A percentile compares a stretch with the other conserved stretches of the same genome.
These are phyloP conservation scores for Phytopythium vexans DNA, from an alignment of 352 stramenopile species.

Conservation along the genomic window DNA sequence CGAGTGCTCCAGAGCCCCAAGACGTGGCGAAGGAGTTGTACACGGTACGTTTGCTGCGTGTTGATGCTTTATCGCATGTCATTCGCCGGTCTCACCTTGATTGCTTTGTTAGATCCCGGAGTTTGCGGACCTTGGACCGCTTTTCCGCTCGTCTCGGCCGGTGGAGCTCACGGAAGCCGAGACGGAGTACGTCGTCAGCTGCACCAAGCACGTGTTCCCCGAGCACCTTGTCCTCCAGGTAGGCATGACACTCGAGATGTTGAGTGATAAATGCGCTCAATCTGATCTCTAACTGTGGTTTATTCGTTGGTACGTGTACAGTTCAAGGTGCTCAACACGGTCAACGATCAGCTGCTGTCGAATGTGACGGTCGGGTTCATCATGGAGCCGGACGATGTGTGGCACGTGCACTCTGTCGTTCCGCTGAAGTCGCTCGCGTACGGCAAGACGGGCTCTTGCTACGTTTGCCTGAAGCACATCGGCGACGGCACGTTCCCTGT, in stretches of 20 bases:
- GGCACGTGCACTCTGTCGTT: conserved; percentile 90
- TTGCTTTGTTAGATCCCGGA: conserved; percentile 85
- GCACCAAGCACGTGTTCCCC: conserved; percentile 97
- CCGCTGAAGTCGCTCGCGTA: conserved; percentile 88
- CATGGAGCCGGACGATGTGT: conserved; percentile 90
- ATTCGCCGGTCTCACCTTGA: conserved; percentile 1
- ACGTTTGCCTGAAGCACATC: conserved; percentile 90
- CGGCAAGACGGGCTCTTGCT: conserved; percentile 92
- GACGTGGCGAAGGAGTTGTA: conserved; percentile 92
- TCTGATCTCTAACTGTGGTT: conserved; percentile 6
- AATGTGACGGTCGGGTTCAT: conserved; percentile 93
- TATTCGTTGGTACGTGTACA: conserved; percentile 50
- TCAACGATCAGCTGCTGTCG: conserved; percentile 96
- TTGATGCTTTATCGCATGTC: conserved; percentile 1
- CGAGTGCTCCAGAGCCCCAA: conserved; percentile 43
- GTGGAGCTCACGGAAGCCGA: conserved; percentile 95
- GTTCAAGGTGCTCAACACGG: conserved; percentile 98
- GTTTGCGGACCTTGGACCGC: conserved; percentile 89
- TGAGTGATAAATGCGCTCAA: not conserved
- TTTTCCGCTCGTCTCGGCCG: conserved; percentile 92
- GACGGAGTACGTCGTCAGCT: conserved; percentile 97
- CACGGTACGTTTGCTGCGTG: conserved; percentile 47
- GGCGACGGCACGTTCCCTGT: conserved; percentile 71
- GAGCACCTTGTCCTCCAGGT: conserved; percentile 93
- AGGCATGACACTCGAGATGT: not conserved